Percentiles rank a stretch among this genome's conserved stretches.
phyloP scores from a whole-genome alignment of 2,329 filamentous ascomycete genomes.

The Epichloe amarillans region DNA sequence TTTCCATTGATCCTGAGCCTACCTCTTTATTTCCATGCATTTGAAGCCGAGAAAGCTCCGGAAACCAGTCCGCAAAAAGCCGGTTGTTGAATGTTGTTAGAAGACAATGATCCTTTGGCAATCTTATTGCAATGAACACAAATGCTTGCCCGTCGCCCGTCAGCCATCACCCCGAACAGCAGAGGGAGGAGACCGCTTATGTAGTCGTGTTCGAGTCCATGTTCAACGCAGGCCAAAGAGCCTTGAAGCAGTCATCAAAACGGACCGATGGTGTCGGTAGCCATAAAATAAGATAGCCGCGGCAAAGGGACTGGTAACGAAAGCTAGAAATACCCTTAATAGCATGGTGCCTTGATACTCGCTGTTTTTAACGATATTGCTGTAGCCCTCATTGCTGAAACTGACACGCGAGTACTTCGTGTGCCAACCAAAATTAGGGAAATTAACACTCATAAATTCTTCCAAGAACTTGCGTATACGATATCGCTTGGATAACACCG shows the following conservation, averaged over 20 bases:
- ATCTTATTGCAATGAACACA: too few species aligned
- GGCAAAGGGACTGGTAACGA: constrained; percentile 21
- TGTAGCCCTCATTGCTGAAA: constrained; percentile 87
- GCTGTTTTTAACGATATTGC: constrained; percentile 60
- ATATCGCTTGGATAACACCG: constrained; percentile 67
- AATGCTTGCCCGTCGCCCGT: too few species aligned
- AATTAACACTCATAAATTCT: constrained; percentile 62
- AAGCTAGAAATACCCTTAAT: constrained; percentile 27
- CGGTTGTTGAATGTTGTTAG: too few species aligned
- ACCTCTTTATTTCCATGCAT: too few species aligned
- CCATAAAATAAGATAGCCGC: constrained; percentile 12
- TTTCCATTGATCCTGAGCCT: too few species aligned
- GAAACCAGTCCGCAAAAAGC: too few species aligned
- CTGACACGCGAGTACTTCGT: constrained; percentile 89
- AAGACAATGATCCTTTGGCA: too few species aligned
- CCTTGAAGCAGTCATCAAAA: constrained; percentile 5
- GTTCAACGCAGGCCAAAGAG: background rate
- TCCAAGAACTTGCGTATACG: constrained; percentile 74
- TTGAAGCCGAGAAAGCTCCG: too few species aligned
- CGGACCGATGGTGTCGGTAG: constrained; percentile 15
- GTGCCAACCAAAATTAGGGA: constrained; percentile 66
- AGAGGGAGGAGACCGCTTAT: background rate
- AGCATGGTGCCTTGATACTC: constrained; percentile 54
- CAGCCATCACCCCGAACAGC: too few species aligned
- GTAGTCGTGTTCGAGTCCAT: background rate